A percentile compares a stretch with the other conserved stretches of the same genome.
phyloP scores from a whole-genome alignment of 345 rosid species.

The Cochlearia excelsa region DNA sequence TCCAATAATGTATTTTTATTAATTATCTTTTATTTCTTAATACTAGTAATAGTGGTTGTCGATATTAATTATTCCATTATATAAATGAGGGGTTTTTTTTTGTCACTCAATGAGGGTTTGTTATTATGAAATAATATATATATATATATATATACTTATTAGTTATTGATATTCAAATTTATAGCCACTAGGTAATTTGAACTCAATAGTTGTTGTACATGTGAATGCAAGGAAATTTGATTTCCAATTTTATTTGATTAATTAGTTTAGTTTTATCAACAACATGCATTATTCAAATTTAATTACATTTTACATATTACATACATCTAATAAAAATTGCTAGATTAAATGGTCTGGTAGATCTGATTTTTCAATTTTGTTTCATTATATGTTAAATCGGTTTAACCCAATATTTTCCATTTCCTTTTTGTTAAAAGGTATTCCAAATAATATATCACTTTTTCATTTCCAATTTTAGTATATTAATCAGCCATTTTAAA shows the following conservation, averaged over 20 bases:
- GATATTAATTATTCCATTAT: background rate
- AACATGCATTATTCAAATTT: too few species aligned
- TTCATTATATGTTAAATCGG: too few species aligned
- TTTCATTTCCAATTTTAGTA: background rate
- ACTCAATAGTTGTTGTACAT: slow-evolving; percentile 25
- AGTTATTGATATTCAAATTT: slow-evolving; percentile 1
- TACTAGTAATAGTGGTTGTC: slow-evolving; percentile 26
- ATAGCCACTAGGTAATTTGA: slow-evolving; percentile 24
- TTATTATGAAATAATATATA: slow-evolving; percentile 7
- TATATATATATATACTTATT: background rate
- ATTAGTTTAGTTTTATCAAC: background rate
- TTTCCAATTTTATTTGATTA: slow-evolving; percentile 3
- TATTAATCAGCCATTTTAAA: background rate
- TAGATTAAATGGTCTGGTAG: too few species aligned
- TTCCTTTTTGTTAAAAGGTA: too few species aligned
- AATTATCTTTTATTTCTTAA: background rate
- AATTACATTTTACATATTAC: too few species aligned
- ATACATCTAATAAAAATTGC: too few species aligned
- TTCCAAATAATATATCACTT: background rate
- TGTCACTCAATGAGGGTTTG: background rate
- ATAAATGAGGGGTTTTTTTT: too few species aligned
- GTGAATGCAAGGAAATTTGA: slow-evolving; percentile 21
- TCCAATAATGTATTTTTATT: slow-evolving; percentile 16
- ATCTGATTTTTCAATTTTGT: too few species aligned
- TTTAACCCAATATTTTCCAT: too few species aligned